Evolutionary conservation across 2,329 filamentous ascomycete species (phyloP), one percentile per base, ranked within the genome.

Genomic region (Fusarium oligoseptatum): DNA sequence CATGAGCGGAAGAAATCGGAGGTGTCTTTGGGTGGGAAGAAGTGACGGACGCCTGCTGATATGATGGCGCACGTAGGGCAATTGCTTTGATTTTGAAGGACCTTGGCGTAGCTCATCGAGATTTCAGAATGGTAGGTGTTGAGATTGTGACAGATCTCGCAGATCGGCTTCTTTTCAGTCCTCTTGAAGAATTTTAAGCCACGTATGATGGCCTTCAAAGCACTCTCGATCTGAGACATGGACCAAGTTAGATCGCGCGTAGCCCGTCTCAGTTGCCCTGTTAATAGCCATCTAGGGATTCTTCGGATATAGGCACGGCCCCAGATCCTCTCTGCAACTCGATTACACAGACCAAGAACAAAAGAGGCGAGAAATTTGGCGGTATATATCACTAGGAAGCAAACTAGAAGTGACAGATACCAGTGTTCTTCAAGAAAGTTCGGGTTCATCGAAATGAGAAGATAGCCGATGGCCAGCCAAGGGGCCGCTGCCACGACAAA

Each of bases 61-160:
- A 72, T 24, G 14, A 64, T 67, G 6, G 63, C 55, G 22, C 67
- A 72, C 15, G 41, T 67, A 3, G 52, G 11, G 15, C 70, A 72
- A 11, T 9, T 32, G 29, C 20, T 11, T 10, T 14, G 58, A 2
- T 17, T 36, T 7, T n/a, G 34, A 9, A 63, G 50, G 22, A 32
- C 57, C 12, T 64, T n/a, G 27, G 27, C 20, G 48, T 61, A 60
- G 6, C 34, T 32, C 8, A 71, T 65, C 6, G 15, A 41, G 11
- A 22, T 12, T 14, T 58, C 15, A 4, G 6, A 3, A 15, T 37
- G 12, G 11, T 17, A 15, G 2, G 14, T 11, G 14, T 58, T 15
- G 15, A 58, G 55, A n/a, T 39, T 36, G 10, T 58, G 32, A 4
- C 55, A 58, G 14, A 58, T 2, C 20, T 36, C 15, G 2, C 32